phyloP scores from a whole-genome alignment of 768 basidiomycete species.

The Termitomyces sp. region DNA sequence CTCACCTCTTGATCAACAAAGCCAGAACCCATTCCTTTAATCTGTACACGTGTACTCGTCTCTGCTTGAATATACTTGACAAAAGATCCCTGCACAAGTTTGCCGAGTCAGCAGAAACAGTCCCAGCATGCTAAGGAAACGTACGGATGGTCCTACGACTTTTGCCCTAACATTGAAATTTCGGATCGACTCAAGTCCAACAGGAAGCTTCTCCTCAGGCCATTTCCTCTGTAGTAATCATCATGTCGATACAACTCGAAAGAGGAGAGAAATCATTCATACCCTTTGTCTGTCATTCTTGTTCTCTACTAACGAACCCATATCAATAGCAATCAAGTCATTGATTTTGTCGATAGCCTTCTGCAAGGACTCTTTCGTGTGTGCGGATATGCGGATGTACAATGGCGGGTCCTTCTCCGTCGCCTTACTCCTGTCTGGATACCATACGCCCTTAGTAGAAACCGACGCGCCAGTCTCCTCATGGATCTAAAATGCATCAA shows the following conservation, averaged over 20 bases:
- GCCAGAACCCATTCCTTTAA: slow-evolving; percentile 92
- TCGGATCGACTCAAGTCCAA: slow-evolving; percentile 84
- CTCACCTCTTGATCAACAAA: slow-evolving; percentile 91
- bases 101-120: not conserved
- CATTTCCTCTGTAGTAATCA: slow-evolving; percentile 71
- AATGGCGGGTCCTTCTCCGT: slow-evolving; percentile 91
- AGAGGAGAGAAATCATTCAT: slow-evolving; percentile 40
- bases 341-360: slow-evolving; percentile 68
- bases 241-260: not conserved
- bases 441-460: slow-evolving; percentile 93
- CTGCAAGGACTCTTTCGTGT: slow-evolving; percentile 60
- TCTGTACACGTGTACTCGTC: slow-evolving; percentile 94
- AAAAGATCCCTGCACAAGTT: slow-evolving; percentile 71
- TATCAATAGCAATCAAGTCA: slow-evolving; percentile 68
- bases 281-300: slow-evolving; percentile 67
- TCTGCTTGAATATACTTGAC: slow-evolving; percentile 98
- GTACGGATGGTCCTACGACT: slow-evolving; percentile 90
- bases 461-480: slow-evolving; percentile 92
- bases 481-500: slow-evolving; percentile 57
- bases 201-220: slow-evolving; percentile 94
- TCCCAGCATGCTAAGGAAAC: slow-evolving; percentile 17
- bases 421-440: slow-evolving; percentile 88
- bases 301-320: slow-evolving; percentile 80
- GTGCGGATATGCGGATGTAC: slow-evolving; percentile 90
- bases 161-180: slow-evolving; percentile 99